A percentile compares a stretch with the other conserved stretches of the same genome.
These are phyloP conservation scores for Coffea eugenioides DNA, from an alignment of 257 asterid species.

Conservation along the genomic window DNA sequence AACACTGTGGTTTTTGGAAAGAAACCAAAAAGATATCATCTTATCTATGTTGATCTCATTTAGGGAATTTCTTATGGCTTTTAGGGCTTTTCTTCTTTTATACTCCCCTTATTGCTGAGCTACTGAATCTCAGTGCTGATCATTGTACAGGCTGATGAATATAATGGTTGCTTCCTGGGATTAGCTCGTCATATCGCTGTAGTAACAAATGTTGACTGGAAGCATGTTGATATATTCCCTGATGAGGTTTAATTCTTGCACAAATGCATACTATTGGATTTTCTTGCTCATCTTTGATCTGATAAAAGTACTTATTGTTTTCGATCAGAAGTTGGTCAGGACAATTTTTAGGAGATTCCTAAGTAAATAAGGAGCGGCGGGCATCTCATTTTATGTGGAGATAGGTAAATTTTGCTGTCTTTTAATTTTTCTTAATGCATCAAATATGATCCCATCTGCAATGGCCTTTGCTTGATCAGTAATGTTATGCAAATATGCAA, in stretches of 20 bases:
- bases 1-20: neutral
- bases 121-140: slow-evolving; percentile 8
- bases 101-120: neutral
- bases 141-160: slow-evolving; percentile 40
- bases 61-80: neutral
- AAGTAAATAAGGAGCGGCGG: slow-evolving; percentile 28
- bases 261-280: neutral
- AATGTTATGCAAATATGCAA: neutral
- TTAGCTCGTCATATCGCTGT: slow-evolving; percentile 26
- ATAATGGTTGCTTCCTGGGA: slow-evolving; percentile 44
- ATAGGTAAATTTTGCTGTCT: slow-evolving; percentile 21
- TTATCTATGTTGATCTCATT: neutral
- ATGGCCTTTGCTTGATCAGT: neutral
- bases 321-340: slow-evolving; percentile 31
- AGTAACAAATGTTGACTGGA: slow-evolving; percentile 31
- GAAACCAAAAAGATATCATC: neutral
- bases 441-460: neutral
- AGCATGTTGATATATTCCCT: slow-evolving; percentile 39
- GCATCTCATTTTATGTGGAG: slow-evolving; percentile 39
- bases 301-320: neutral
- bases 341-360: slow-evolving; percentile 32
- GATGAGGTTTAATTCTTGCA: slow-evolving; percentile 27
- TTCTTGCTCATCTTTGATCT: slow-evolving; percentile 8
- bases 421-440: neutral
- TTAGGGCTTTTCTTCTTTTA: neutral